Conservation (phyloP, 495 filamentous ascomycete species). For the Aspergillus conjunctus region DNA sequence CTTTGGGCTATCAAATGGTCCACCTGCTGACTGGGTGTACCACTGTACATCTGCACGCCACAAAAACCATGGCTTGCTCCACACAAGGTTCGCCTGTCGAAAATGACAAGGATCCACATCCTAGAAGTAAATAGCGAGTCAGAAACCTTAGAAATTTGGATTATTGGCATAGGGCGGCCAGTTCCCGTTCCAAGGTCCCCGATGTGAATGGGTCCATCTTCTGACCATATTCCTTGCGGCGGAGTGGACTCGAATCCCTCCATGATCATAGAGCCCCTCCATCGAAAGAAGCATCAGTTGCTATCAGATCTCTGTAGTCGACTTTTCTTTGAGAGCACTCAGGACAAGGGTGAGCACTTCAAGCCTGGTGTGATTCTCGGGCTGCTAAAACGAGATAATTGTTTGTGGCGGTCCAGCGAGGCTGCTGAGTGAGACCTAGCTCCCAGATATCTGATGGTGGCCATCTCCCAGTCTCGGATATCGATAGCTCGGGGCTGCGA, state of each 20-base stretch:
- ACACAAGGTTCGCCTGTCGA: conserved; percentile 17
- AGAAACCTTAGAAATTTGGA: conserved; percentile 51
- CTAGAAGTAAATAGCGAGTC: neutral
- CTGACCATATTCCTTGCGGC: conserved; percentile 70
- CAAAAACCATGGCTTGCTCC: conserved; percentile 10
- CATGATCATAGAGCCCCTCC: conserved; percentile 74
- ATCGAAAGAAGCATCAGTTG: conserved; percentile 69
- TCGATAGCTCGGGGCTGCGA: conserved; percentile 88
- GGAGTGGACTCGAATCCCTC: conserved; percentile 85
- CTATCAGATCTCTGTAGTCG: conserved; percentile 55
- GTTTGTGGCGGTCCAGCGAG: too few species aligned
- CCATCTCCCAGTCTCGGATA: conserved; percentile 97
- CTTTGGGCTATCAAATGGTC: neutral
- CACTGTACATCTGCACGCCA: conserved; percentile 17
- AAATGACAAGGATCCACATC: conserved; percentile 8
- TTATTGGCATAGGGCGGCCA: conserved; percentile 37
- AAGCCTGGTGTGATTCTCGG: too few species aligned
- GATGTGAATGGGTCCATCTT: conserved; percentile 66
- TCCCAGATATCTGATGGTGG: conserved; percentile 80
- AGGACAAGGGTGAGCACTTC: conserved; percentile 76
- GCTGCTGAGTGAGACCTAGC: conserved; percentile 59
- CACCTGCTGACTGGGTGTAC: conserved; percentile 18
- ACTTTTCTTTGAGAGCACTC: conserved; percentile 71
- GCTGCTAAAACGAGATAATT: conserved; percentile 76
- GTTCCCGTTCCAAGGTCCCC: conserved; percentile 71